Conservation (phyloP, 2,329 filamentous ascomycete genomes). For the Thermoascus crustaceus region DNA sequence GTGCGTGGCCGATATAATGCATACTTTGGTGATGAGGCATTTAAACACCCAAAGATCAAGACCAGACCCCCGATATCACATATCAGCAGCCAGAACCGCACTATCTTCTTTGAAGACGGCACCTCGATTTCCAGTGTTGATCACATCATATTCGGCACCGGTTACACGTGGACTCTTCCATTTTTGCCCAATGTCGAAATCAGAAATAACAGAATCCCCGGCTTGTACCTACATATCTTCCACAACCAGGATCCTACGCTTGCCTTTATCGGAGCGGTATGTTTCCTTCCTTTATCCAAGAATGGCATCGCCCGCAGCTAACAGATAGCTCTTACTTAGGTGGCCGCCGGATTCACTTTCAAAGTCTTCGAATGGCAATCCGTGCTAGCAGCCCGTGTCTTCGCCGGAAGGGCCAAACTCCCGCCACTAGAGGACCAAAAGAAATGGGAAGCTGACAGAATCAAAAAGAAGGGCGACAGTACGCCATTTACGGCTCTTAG, state of each 20-base stretch:
- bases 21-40: constrained; percentile 18
- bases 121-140: constrained; percentile 13
- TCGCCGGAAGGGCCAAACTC: constrained; percentile 15
- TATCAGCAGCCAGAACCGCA: constrained; percentile 2
- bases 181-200: constrained; percentile 20
- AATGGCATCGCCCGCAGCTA: no score
- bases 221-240: constrained; percentile 26
- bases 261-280: constrained; percentile 21
- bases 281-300: no score
- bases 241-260: constrained; percentile 20
- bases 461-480: constrained; percentile 14
- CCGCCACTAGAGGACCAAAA: constrained; percentile 16
- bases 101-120: constrained; percentile 17
- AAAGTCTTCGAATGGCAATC: constrained; percentile 25
- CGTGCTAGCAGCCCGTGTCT: constrained; percentile 21
- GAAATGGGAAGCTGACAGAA: constrained; percentile 18
- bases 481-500: constrained; percentile 17
- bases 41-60: constrained; percentile 17
- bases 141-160: constrained; percentile 25
- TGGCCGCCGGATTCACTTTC: constrained; percentile 22
- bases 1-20: no score
- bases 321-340: no score
- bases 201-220: constrained; percentile 16
- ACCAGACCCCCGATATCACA: constrained; percentile 12
- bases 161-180: constrained; percentile 21